Conservation (phyloP, 2,329 filamentous ascomycete genomes). For the Pseudogymnoascus sp. region DNA sequence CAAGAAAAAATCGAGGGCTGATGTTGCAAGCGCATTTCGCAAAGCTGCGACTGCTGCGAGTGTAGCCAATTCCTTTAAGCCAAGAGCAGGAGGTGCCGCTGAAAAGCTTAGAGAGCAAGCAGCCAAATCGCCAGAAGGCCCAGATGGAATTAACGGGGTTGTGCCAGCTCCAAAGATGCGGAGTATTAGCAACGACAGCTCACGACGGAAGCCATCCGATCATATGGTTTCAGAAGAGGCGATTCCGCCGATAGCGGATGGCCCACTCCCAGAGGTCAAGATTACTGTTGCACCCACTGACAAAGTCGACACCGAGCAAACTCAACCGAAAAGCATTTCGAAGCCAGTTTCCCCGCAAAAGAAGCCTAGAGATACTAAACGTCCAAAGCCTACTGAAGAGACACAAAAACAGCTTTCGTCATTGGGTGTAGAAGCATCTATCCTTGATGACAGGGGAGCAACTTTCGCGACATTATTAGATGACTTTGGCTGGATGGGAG, state of each 20-base stretch:
- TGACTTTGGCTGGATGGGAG: constrained; percentile 82
- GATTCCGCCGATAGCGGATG: constrained; percentile 21
- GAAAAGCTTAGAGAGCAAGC: constrained; percentile 58
- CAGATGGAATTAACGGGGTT: constrained; percentile 84
- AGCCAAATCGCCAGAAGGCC: constrained; percentile 53
- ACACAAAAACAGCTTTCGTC: constrained; percentile 28
- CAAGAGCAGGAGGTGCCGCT: constrained; percentile 76
- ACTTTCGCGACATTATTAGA: constrained; percentile 78
- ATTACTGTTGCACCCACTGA: constrained; percentile 41
- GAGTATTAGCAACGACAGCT: constrained; percentile 33
- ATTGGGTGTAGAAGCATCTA: constrained; percentile 65
- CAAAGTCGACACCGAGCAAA: constrained; percentile 16
- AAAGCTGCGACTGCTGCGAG: constrained; percentile 68
- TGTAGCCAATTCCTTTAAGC: constrained; percentile 62
- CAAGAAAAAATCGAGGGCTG: constrained; percentile 62
- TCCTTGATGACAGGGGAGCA: constrained; percentile 68
- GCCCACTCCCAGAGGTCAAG: constrained; percentile 50
- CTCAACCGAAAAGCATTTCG: constrained; percentile 33
- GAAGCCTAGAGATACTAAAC: constrained; percentile 17
- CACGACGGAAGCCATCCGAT: constrained; percentile 27
- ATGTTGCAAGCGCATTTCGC: constrained; percentile 68
- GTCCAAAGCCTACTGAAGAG: constrained; percentile 25
- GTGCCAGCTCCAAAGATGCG: constrained; percentile 63
- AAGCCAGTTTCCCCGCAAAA: constrained; percentile 17
- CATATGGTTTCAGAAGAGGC: constrained; percentile 14